These are phyloP conservation scores for Symbiotaphrina buchneri DNA, from an alignment of 495 filamentous ascomycete species.

Conservation along the genomic window DNA sequence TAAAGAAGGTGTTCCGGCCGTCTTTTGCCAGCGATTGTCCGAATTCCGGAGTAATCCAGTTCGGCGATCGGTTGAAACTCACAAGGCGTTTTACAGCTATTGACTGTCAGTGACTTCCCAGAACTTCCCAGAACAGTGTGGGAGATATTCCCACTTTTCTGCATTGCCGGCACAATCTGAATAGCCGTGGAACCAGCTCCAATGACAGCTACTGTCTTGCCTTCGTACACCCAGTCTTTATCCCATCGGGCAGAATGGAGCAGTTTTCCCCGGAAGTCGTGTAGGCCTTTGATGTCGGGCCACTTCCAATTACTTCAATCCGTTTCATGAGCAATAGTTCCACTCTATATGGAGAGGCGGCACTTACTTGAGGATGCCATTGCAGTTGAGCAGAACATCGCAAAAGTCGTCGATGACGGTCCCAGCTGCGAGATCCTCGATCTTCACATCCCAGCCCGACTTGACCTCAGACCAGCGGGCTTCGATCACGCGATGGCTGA, in stretches of 20 bases:
- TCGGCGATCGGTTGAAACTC: conserved; percentile 40
- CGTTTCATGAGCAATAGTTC: no score
- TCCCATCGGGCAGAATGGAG: conserved; percentile 34
- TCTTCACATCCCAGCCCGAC: conserved; percentile 24
- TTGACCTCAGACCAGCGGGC: conserved; percentile 27
- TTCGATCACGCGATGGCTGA: conserved; percentile 24
- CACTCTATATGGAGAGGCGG: no score
- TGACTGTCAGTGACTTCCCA: no score
- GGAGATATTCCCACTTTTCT: no score
- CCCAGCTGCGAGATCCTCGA: conserved; percentile 8
- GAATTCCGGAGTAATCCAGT: no score
- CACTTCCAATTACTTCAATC: conserved; percentile 30
- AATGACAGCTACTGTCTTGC: conserved; percentile 35
- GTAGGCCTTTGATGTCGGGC: conserved; percentile 25
- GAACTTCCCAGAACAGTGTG: no score
- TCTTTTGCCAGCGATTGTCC: no score
- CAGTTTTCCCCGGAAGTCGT: conserved; percentile 21
- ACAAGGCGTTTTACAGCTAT: conserved; percentile 31
- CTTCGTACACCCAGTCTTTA: conserved; percentile 19
- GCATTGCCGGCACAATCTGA: conserved; percentile 28
- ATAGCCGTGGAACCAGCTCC: conserved; percentile 26
- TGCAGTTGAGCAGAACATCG: conserved; percentile 37
- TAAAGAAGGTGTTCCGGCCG: no score
- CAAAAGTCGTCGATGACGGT: conserved; percentile 26
- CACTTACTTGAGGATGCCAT: conserved; percentile 28